A percentile compares a stretch with the other conserved stretches of the same genome.
Conservation (phyloP, 441 rosid species). For the Arabidopsis lyrata region DNA sequence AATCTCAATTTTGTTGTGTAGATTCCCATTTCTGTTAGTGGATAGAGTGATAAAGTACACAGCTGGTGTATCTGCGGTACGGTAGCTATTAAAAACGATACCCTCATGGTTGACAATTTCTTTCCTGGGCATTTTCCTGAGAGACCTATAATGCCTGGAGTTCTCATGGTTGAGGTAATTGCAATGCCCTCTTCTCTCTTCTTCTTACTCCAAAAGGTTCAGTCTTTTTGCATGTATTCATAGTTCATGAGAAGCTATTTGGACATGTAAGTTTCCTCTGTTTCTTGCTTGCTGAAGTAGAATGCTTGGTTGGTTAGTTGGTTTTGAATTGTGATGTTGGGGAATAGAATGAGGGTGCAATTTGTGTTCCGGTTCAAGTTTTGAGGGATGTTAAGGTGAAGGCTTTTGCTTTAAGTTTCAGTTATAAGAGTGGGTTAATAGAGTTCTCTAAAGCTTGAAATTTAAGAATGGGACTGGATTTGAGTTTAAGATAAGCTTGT, state of each 20-base stretch:
- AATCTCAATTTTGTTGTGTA: slow-evolving; percentile 33
- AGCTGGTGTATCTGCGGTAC: slow-evolving; percentile 88
- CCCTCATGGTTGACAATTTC: slow-evolving; percentile 88
- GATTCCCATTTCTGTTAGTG: slow-evolving; percentile 92
- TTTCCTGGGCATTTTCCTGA: slow-evolving; percentile 97
- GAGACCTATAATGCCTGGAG: slow-evolving; percentile 96
- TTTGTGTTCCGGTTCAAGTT: neutral
- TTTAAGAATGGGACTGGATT: neutral
- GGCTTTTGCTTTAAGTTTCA: slow-evolving; percentile 5
- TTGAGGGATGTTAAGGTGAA: neutral
- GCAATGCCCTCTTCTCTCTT: neutral
- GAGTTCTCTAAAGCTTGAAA: neutral
- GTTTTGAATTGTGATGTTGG: slow-evolving; percentile 10
- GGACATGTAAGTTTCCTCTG: neutral
- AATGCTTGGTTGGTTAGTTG: slow-evolving; percentile 8
- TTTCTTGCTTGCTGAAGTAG: neutral
- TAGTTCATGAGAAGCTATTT: neutral
- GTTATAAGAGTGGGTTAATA: neutral
- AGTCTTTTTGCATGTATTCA: neutral
- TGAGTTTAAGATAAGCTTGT: neutral
- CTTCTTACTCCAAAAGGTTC: neutral
- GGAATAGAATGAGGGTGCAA: neutral
- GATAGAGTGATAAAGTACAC: slow-evolving; percentile 93
- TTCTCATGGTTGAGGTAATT: slow-evolving; percentile 90
- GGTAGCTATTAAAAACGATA: slow-evolving; percentile 91